phyloP scores from a whole-genome alignment of 192 early-diverging fungal genomes.

The Tieghemiomyces parasiticus region DNA sequence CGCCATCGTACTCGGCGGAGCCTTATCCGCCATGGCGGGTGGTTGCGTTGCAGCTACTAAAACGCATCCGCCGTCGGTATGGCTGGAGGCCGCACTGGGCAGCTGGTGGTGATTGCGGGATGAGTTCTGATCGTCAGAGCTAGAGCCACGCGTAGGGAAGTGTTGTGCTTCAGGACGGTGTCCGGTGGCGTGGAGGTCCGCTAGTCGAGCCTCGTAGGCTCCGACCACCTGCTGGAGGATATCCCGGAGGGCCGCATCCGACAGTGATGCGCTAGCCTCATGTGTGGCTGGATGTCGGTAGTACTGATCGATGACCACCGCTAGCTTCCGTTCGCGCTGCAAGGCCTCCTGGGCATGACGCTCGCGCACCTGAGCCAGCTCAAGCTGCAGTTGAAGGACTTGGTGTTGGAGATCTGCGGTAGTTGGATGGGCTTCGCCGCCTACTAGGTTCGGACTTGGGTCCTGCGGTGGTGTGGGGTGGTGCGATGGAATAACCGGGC shows the following conservation, averaged over 20 bases:
- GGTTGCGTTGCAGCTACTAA: neutral
- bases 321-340: slow-evolving; percentile 1
- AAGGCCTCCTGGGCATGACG: neutral
- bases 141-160: neutral
- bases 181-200: neutral
- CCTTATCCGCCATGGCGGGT: neutral
- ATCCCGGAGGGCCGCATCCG: neutral
- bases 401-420: neutral
- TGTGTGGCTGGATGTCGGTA: neutral
- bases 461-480: neutral
- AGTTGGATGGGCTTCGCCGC: neutral
- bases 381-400: slow-evolving; percentile 1
- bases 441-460: neutral
- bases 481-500: neutral
- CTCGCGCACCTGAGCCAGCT: neutral
- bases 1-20: neutral
- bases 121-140: neutral
- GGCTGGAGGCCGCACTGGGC: neutral
- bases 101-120: neutral
- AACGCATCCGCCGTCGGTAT: neutral
- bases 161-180: neutral
- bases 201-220: slow-evolving; percentile 3
- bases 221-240: neutral
- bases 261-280: neutral
- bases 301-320: neutral